Evolutionary conservation across 1,139 yeast species (phyloP).

Genomic region (Diutina rugosa): DNA sequence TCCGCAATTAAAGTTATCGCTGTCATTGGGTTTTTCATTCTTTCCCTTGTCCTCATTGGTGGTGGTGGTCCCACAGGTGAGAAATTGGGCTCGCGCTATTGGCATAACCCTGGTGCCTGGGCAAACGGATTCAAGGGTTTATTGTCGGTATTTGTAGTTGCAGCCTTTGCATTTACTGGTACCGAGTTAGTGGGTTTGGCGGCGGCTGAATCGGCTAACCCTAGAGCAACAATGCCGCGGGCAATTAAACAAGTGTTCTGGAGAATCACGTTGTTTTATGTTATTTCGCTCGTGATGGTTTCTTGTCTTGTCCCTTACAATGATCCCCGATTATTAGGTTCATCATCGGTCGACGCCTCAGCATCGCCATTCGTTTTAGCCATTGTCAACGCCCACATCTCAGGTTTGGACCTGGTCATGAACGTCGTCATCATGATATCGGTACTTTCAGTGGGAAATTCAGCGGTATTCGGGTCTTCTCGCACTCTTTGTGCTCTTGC

Average conservation of each 20-base stretch:
- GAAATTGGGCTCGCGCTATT: slow-evolving; percentile 9
- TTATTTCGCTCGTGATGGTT: slow-evolving; percentile 28
- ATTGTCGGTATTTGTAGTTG: slow-evolving; percentile 37
- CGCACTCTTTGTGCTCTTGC: slow-evolving; percentile 23
- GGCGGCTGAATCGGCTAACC: slow-evolving; percentile 52
- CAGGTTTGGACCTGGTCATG: slow-evolving; percentile 55
- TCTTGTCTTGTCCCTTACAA: slow-evolving; percentile 33
- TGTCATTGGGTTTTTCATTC: slow-evolving; percentile 28
- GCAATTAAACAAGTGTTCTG: slow-evolving; percentile 52
- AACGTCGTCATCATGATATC: slow-evolving; percentile 63
- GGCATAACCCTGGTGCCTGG: slow-evolving; percentile 21
- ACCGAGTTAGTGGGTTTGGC: slow-evolving; percentile 53
- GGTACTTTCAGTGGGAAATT: slow-evolving; percentile 40
- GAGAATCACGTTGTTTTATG: slow-evolving; percentile 28
- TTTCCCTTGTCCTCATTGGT: slow-evolving; percentile 25
- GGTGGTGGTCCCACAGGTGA: slow-evolving; percentile 25
- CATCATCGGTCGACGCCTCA: slow-evolving; percentile 31
- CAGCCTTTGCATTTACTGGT: slow-evolving; percentile 59
- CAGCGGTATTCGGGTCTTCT: slow-evolving; percentile 23
- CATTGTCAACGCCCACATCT: slow-evolving; percentile 40
- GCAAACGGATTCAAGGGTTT: slow-evolving; percentile 32
- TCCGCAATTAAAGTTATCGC: slow-evolving; percentile 31
- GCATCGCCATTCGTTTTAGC: slow-evolving; percentile 61
- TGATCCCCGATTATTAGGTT: slow-evolving; percentile 20
- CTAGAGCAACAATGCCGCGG: slow-evolving; percentile 46